Conservation (phyloP, 192 early-diverging fungal species). For the Coemansia sp. region DNA sequence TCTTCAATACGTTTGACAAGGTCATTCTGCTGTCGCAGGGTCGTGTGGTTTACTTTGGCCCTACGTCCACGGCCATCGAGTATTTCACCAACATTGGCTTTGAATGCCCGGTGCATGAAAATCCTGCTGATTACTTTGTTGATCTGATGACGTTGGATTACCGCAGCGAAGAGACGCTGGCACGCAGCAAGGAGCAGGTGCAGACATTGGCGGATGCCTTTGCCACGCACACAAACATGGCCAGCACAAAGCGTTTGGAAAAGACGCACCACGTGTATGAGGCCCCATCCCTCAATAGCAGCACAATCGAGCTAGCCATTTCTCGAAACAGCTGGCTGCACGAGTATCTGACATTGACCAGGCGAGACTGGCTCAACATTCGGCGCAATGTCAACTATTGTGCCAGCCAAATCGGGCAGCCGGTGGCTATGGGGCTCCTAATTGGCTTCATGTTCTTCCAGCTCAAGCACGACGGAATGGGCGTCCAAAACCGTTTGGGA, state of each 20-base stretch:
- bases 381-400: conserved; percentile 37
- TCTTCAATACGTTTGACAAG: conserved; percentile 80
- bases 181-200: conserved; percentile 42
- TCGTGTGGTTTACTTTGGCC: conserved; percentile 60
- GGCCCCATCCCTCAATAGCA: not conserved
- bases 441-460: conserved; percentile 60
- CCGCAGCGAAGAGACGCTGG: conserved; percentile 41
- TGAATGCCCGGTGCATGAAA: conserved; percentile 68
- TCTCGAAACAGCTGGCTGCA: conserved; percentile 52
- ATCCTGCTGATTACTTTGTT: conserved; percentile 71
- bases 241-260: not conserved
- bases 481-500: conserved; percentile 54
- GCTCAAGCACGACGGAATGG: conserved; percentile 33
- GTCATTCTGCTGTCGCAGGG: conserved; percentile 72
- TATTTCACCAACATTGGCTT: conserved; percentile 55
- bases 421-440: conserved; percentile 46
- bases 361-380: conserved; percentile 52
- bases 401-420: conserved; percentile 27
- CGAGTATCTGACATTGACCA: conserved; percentile 51
- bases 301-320: conserved; percentile 14
- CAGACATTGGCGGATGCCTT: conserved; percentile 39
- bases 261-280: conserved; percentile 6
- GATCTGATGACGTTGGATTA: conserved; percentile 59
- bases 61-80: conserved; percentile 32
- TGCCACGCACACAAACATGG: not conserved